Percentiles rank a stretch among this genome's conserved stretches.
Conservation (phyloP, 1,284 basidiomycete species). For the Takashimella tepidaria region DNA sequence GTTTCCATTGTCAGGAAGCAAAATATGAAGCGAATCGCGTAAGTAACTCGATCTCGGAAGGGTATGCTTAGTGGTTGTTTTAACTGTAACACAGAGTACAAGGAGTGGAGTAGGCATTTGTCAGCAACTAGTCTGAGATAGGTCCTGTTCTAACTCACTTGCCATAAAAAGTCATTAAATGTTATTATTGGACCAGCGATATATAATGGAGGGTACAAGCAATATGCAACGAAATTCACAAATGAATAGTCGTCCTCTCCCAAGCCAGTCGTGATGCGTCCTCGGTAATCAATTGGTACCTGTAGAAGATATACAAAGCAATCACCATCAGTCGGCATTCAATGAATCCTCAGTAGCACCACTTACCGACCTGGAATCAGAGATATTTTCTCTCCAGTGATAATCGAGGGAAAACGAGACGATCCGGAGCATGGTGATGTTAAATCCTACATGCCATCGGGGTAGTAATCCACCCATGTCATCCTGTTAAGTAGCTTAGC, state of each 20-base stretch:
- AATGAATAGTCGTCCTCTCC: conserved; percentile 55
- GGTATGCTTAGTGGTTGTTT: conserved; percentile 51
- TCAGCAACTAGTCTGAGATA: neutral
- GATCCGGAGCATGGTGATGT: conserved; percentile 92
- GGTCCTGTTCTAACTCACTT: conserved; percentile 58
- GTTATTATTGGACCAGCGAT: conserved; percentile 95
- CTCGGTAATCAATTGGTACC: conserved; percentile 34
- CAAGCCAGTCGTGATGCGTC: conserved; percentile 55
- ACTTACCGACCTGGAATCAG: conserved; percentile 4
- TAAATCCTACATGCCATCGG: conserved; percentile 91
- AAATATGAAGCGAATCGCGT: conserved; percentile 66
- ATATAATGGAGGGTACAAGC: conserved; percentile 86
- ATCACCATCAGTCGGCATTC: no score
- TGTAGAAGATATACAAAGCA: no score
- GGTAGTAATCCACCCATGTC: conserved; percentile 60
- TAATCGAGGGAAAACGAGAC: conserved; percentile 91
- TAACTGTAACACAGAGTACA: conserved; percentile 20
- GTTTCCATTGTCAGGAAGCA: conserved; percentile 83
- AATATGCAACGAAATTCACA: conserved; percentile 64
- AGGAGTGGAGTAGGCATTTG: neutral
- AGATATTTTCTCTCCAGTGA: conserved; percentile 60
- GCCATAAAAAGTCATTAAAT: conserved; percentile 91
- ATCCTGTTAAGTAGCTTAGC: conserved; percentile 55
- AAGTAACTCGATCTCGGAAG: conserved; percentile 49
- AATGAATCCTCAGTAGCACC: no score